A percentile compares a stretch with the other conserved stretches of the same genome.
Conservation (phyloP, 2,329 filamentous ascomycete species). For the Tothia fuscella region DNA sequence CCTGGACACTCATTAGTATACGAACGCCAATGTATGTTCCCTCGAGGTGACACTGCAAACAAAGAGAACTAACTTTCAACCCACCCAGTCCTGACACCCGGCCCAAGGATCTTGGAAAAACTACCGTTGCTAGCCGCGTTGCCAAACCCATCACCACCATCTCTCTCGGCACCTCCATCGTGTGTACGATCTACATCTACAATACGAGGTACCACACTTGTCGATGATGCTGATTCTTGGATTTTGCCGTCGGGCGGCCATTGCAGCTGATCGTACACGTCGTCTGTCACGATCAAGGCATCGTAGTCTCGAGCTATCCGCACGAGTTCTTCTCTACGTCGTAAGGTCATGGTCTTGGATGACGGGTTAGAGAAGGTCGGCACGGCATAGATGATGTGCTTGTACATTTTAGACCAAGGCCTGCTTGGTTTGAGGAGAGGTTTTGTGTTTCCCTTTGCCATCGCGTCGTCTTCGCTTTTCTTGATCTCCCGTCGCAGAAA, state of each 20-base stretch:
- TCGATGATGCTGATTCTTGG: slow-evolving; percentile 14
- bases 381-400: slow-evolving; percentile 77
- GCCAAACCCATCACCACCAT: slow-evolving; percentile 52
- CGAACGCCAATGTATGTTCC: neutral
- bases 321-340: slow-evolving; percentile 56
- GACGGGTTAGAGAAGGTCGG: slow-evolving; percentile 86
- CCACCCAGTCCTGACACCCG: slow-evolving; percentile 82
- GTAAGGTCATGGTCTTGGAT: slow-evolving; percentile 65
- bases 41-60: neutral
- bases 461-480: slow-evolving; percentile 35
- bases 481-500: slow-evolving; percentile 41
- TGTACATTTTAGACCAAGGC: slow-evolving; percentile 39
- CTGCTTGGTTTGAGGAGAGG: neutral
- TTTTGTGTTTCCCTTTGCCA: neutral
- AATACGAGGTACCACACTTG: slow-evolving; percentile 52
- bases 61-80: slow-evolving; percentile 41
- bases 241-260: slow-evolving; percentile 44
- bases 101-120: slow-evolving; percentile 78
- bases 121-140: slow-evolving; percentile 77
- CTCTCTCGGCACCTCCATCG: slow-evolving; percentile 40
- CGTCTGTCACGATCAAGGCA: slow-evolving; percentile 74
- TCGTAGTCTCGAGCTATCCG: slow-evolving; percentile 66
- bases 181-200: slow-evolving; percentile 66
- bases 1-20: slow-evolving; percentile 16
- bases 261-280: slow-evolving; percentile 88